Evolutionary conservation across 2,329 filamentous ascomycete species (phyloP).

Genomic region (Daldinia sp.): DNA sequence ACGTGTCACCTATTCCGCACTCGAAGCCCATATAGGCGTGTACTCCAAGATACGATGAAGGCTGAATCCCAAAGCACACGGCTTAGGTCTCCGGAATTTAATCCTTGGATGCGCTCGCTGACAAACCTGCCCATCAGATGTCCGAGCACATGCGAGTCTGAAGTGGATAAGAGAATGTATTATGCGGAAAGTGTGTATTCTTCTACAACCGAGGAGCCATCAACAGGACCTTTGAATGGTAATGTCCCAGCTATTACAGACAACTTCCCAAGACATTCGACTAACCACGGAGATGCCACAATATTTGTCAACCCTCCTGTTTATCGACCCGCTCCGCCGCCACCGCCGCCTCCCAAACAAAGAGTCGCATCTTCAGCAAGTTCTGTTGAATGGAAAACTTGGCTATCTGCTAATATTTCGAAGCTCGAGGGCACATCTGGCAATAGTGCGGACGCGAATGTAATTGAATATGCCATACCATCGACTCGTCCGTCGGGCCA

Average conservation of each 20-base stretch:
- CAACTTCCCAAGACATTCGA: slow-evolving; percentile 38
- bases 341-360: slow-evolving; percentile 45
- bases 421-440: slow-evolving; percentile 56
- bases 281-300: slow-evolving; percentile 50
- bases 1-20: slow-evolving; percentile 65
- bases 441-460: slow-evolving; percentile 3
- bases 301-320: slow-evolving; percentile 53
- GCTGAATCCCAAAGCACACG: slow-evolving; percentile 49
- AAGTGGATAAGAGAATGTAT: slow-evolving; percentile 53
- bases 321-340: slow-evolving; percentile 46
- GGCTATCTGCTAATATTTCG: slow-evolving; percentile 65
- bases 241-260: slow-evolving; percentile 33
- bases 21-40: slow-evolving; percentile 67
- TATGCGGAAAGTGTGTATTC: slow-evolving; percentile 67
- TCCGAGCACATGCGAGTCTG: slow-evolving; percentile 56
- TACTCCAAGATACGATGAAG: slow-evolving; percentile 61
- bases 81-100: slow-evolving; percentile 49
- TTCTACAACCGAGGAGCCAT: slow-evolving; percentile 46
- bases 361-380: slow-evolving; percentile 52
- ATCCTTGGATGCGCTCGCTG: slow-evolving; percentile 57
- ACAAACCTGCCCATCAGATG: slow-evolving; percentile 57
- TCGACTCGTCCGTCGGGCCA: slow-evolving; percentile 54
- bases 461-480: slow-evolving; percentile 38
- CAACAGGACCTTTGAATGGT: slow-evolving; percentile 21
- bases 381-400: slow-evolving; percentile 65